These are phyloP conservation scores for Podaxis sp. DNA, from an alignment of 768 basidiomycete genomes.

Conservation along the genomic window DNA sequence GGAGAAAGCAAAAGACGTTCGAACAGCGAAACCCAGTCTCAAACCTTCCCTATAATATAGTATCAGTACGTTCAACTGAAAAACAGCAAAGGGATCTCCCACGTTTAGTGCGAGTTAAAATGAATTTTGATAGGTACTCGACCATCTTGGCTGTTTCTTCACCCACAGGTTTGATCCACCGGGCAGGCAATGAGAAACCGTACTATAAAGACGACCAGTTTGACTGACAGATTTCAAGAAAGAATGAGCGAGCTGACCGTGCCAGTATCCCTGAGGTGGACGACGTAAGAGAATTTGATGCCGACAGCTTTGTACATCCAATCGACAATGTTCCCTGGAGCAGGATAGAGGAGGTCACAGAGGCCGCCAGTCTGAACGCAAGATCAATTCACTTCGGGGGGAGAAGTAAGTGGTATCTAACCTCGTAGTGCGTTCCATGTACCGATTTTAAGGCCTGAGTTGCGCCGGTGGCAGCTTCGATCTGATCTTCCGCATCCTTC, in stretches of 20 bases:
- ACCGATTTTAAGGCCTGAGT: slow-evolving; percentile 50
- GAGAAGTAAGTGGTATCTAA: slow-evolving; percentile 21
- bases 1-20: too few species aligned
- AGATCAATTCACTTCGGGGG: not conserved
- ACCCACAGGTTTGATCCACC: slow-evolving; percentile 75
- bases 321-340: slow-evolving; percentile 34
- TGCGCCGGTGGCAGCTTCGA: slow-evolving; percentile 70
- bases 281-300: slow-evolving; percentile 33
- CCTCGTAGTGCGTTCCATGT: slow-evolving; percentile 58
- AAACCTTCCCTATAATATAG: not conserved
- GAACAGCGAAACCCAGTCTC: not conserved
- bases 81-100: not conserved
- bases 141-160: slow-evolving; percentile 72
- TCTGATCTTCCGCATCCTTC: slow-evolving; percentile 71
- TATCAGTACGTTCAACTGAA: not conserved
- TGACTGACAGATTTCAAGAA: not conserved
- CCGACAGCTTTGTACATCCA: slow-evolving; percentile 33
- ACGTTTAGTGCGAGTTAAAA: slow-evolving; percentile 30
- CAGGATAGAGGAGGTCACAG: slow-evolving; percentile 31
- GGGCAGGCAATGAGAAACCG: slow-evolving; percentile 71
- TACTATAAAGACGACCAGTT: slow-evolving; percentile 41
- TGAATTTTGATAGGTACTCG: slow-evolving; percentile 66
- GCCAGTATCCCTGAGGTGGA: slow-evolving; percentile 33
- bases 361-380: slow-evolving; percentile 22
- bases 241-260: slow-evolving; percentile 26